phyloP scores from a whole-genome alignment of 1,284 basidiomycete genomes.

The Mycosarcoma maydis region DNA sequence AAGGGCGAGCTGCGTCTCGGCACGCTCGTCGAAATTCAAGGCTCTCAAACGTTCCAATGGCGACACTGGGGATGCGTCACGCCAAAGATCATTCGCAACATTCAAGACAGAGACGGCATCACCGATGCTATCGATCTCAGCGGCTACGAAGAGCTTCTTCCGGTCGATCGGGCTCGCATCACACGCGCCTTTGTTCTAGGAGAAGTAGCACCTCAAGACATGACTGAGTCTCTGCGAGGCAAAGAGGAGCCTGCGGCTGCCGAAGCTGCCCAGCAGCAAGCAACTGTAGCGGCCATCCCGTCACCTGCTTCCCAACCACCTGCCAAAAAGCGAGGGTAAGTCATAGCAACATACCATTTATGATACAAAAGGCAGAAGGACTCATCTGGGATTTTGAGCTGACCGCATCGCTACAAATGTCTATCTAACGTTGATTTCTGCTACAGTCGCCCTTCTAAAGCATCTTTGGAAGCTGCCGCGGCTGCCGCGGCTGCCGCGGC shows the following conservation, averaged over 20 bases:
- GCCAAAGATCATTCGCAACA: conserved; percentile 73
- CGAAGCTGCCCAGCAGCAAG: conserved; percentile 11
- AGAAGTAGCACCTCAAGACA: conserved; percentile 50
- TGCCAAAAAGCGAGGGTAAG: conserved; percentile 45
- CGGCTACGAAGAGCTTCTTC: conserved; percentile 49
- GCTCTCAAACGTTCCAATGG: conserved; percentile 74
- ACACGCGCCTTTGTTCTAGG: conserved; percentile 42
- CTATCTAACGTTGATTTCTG: neutral
- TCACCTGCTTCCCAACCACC: conserved; percentile 11
- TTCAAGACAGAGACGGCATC: conserved; percentile 73
- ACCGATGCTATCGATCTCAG: conserved; percentile 67
- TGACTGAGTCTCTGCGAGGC: conserved; percentile 37
- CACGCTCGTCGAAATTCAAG: conserved; percentile 78
- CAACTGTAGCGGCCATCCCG: conserved; percentile 2
- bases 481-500: neutral
- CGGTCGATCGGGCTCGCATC: conserved; percentile 36
- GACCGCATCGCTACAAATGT: neutral
- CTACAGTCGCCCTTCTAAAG: conserved; percentile 32
- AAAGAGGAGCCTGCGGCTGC: conserved; percentile 25
- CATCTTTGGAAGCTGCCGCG: neutral
- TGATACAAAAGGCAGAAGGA: no score
- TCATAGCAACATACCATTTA: neutral
- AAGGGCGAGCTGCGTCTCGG: conserved; percentile 82
- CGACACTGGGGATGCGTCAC: conserved; percentile 78
- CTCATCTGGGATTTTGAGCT: no score